phyloP scores from a whole-genome alignment of 495 filamentous ascomycete genomes.

The Hyphodiscus hymeniophilus region DNA sequence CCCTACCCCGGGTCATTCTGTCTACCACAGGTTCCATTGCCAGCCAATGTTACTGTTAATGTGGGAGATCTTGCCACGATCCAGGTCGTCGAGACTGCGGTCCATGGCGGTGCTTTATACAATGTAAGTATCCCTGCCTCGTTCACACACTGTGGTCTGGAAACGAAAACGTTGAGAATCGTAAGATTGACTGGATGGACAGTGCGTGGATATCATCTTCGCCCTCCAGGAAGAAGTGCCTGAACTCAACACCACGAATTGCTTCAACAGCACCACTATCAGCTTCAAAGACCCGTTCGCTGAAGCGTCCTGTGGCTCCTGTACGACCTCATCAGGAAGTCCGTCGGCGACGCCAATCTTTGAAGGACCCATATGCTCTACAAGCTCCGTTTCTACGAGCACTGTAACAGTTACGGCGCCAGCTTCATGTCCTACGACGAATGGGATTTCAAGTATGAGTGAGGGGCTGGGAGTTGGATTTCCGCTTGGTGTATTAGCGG shows the following conservation, averaged over 20 bases:
- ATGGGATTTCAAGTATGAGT: background rate
- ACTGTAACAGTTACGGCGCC: background rate
- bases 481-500: background rate
- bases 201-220: conserved; percentile 85
- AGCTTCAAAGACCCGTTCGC: conserved; percentile 65
- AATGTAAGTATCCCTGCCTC: conserved; percentile 53
- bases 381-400: background rate
- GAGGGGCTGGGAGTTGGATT: conserved; percentile 1
- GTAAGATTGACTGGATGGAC: conserved; percentile 1
- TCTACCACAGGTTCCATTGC: conserved; percentile 77
- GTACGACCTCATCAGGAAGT: background rate
- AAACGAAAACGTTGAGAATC: background rate
- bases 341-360: background rate
- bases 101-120: conserved; percentile 83
- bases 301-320: conserved; percentile 20
- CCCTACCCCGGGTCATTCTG: conserved; percentile 81
- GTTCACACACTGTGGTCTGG: background rate
- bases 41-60: conserved; percentile 58
- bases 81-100: conserved; percentile 77
- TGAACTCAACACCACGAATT: conserved; percentile 65
- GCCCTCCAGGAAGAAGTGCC: conserved; percentile 62
- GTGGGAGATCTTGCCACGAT: conserved; percentile 85
- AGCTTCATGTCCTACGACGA: background rate
- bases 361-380: background rate
- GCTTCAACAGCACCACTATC: conserved; percentile 70